phyloP scores from a whole-genome alignment of 352 stramenopile genomes.

The Saprolegnia diclina region DNA sequence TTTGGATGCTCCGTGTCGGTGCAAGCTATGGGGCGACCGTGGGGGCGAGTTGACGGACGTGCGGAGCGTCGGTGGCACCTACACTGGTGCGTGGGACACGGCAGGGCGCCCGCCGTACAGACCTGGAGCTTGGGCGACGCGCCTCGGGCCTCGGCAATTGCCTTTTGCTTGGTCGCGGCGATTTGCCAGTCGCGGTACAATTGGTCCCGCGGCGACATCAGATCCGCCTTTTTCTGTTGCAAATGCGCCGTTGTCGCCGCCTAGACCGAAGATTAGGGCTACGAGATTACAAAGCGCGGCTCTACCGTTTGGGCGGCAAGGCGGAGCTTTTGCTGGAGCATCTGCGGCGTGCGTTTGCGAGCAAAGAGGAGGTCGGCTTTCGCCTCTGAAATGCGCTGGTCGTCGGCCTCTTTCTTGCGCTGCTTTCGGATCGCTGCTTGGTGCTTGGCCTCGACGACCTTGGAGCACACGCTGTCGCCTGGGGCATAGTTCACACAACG shows the following conservation, averaged over 20 bases:
- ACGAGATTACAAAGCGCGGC: background rate
- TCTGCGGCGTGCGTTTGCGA: background rate
- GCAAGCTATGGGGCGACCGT: background rate
- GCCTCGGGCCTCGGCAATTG: constrained; percentile 1
- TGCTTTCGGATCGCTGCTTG: constrained; percentile 19
- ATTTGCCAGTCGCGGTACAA: constrained; percentile 22
- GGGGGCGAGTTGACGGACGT: background rate
- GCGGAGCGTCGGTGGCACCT: constrained; percentile 20
- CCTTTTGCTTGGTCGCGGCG: constrained; percentile 20
- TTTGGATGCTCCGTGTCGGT: background rate
- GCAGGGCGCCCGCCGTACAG: background rate
- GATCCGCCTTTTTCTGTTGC: background rate
- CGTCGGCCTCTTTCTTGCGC: constrained; percentile 5
- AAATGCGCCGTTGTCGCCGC: constrained; percentile 14
- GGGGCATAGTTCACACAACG: background rate
- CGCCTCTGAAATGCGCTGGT: background rate
- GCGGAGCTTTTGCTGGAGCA: constrained; percentile 19
- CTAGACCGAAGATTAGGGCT: background rate
- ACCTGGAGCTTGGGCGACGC: constrained; percentile 13
- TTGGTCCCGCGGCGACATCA: constrained; percentile 14
- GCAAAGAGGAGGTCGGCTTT: background rate
- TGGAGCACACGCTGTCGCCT: constrained; percentile 16
- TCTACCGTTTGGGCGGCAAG: constrained; percentile 14
- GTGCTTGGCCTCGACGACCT: constrained; percentile 15
- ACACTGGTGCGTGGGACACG: background rate